A percentile compares a stretch with the other conserved stretches of the same genome.
phyloP scores from a whole-genome alignment of 441 rosid genomes.

The Bocquillonia castaneifolia region DNA sequence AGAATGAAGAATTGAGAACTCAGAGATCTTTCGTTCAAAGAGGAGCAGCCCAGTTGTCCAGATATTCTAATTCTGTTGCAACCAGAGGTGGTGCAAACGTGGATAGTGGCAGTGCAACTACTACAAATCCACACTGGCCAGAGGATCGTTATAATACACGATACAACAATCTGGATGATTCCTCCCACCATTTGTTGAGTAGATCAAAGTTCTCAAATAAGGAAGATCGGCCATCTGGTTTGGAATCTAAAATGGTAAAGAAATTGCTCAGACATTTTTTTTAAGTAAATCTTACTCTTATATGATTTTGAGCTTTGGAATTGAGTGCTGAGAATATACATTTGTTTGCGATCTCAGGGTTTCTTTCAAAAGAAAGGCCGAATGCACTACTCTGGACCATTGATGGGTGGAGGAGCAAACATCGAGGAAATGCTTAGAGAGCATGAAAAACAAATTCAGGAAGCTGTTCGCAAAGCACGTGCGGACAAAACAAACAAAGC shows the following conservation, averaged over 20 bases:
- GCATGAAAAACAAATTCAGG: slow-evolving; percentile 68
- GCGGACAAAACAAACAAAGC: slow-evolving; percentile 35
- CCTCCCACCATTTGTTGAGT: slow-evolving; percentile 48
- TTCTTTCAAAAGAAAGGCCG: slow-evolving; percentile 41
- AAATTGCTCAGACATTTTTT: background rate
- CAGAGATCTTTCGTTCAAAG: slow-evolving; percentile 43
- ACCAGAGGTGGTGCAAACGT: slow-evolving; percentile 54
- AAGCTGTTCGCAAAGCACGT: slow-evolving; percentile 72
- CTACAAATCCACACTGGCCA: slow-evolving; percentile 35
- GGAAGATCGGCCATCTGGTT: slow-evolving; percentile 36
- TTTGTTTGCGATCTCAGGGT: slow-evolving; percentile 33
- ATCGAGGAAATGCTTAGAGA: slow-evolving; percentile 83
- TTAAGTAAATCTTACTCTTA: background rate
- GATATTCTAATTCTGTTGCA: slow-evolving; percentile 76
- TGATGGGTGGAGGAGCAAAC: slow-evolving; percentile 59
- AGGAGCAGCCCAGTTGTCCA: slow-evolving; percentile 43
- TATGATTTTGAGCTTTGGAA: background rate
- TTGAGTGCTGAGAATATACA: background rate
- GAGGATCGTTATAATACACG: slow-evolving; percentile 36
- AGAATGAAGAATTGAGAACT: slow-evolving; percentile 31
- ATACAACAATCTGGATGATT: slow-evolving; percentile 32
- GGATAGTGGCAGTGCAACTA: slow-evolving; percentile 37
- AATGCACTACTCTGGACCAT: slow-evolving; percentile 73
- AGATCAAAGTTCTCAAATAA: slow-evolving; percentile 36
- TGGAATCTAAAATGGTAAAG: slow-evolving; percentile 43